Evolutionary conservation across 1,139 yeast species (phyloP).

Genomic region (Candida glucosophila): DNA sequence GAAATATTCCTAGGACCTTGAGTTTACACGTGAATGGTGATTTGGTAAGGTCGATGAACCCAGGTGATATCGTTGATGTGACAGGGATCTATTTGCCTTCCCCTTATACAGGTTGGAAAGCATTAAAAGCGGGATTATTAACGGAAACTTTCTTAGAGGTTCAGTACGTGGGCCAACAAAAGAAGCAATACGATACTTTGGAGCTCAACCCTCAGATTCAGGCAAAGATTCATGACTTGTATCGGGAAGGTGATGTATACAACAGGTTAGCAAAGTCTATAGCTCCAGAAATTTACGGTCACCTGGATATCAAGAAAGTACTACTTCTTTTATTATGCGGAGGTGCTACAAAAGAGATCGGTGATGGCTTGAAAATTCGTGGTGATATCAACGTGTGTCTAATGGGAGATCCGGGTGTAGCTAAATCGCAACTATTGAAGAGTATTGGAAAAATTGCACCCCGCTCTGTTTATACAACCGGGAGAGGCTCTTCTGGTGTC

Average conservation of each 20-base stretch:
- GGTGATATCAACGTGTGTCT: constrained; percentile 95
- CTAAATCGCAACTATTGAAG: constrained; percentile 91
- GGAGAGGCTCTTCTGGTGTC: constrained; percentile 98
- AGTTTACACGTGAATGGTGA: constrained; percentile 85
- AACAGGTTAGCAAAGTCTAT: constrained; percentile 77
- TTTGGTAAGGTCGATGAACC: constrained; percentile 76
- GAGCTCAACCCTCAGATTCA: constrained; percentile 52
- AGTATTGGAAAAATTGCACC: constrained; percentile 93
- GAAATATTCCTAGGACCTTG: constrained; percentile 88
- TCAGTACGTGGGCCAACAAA: constrained; percentile 78
- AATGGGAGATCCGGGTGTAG: constrained; percentile 99
- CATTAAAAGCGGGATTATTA: constrained; percentile 81
- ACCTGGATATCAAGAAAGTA: constrained; percentile 88
- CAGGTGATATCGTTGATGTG: constrained; percentile 92
- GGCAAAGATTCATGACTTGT: constrained; percentile 43
- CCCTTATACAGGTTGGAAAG: constrained; percentile 93
- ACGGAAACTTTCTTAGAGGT: constrained; percentile 94
- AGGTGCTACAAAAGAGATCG: constrained; percentile 90
- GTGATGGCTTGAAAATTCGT: constrained; percentile 95
- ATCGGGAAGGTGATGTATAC: constrained; percentile 59
- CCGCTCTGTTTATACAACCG: constrained; percentile 95
- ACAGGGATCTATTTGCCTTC: constrained; percentile 89
- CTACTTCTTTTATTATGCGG: constrained; percentile 78
- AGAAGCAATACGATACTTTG: constrained; percentile 71
- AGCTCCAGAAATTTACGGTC: constrained; percentile 97